phyloP scores from a whole-genome alignment of 768 basidiomycete genomes.

The Dioszegia hungarica region DNA sequence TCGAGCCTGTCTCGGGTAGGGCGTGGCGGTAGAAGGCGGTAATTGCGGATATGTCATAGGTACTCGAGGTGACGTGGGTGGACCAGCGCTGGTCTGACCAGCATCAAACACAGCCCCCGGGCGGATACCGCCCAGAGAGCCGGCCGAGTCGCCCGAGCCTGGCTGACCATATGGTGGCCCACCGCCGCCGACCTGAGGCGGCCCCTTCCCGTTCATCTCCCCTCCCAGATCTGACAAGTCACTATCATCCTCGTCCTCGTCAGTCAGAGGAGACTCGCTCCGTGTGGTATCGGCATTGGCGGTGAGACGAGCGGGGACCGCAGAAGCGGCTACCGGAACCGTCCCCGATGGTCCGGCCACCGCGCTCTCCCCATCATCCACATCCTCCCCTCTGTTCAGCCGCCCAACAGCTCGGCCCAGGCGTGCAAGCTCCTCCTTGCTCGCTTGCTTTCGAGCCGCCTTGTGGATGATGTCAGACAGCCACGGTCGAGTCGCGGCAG shows the following conservation, averaged over 20 bases:
- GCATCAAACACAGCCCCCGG: no score
- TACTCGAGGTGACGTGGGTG: no score
- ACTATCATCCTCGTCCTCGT: neutral
- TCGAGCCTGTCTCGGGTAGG: no score
- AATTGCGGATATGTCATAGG: no score
- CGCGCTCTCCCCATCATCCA: conserved; percentile 9
- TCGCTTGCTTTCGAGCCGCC: conserved; percentile 33
- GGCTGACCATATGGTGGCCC: no score
- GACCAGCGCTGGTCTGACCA: no score
- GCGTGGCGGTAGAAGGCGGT: no score
- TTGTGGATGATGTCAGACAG: conserved; percentile 41
- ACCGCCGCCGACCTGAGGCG: conserved; percentile 39
- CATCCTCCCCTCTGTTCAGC: conserved; percentile 28
- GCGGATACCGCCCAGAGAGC: no score
- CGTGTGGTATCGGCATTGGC: neutral
- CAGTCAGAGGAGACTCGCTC: neutral
- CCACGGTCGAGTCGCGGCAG: conserved; percentile 35
- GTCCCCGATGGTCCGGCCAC: neutral
- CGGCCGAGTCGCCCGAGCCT: no score
- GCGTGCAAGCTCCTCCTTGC: conserved; percentile 35
- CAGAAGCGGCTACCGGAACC: neutral
- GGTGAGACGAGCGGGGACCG: neutral
- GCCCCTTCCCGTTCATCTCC: conserved; percentile 32
- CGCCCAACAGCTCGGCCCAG: conserved; percentile 30
- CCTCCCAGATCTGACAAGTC: conserved; percentile 17